Base-by-base conservation (phyloP, 257 asterid species). In the Petunia axillaris region DNA sequence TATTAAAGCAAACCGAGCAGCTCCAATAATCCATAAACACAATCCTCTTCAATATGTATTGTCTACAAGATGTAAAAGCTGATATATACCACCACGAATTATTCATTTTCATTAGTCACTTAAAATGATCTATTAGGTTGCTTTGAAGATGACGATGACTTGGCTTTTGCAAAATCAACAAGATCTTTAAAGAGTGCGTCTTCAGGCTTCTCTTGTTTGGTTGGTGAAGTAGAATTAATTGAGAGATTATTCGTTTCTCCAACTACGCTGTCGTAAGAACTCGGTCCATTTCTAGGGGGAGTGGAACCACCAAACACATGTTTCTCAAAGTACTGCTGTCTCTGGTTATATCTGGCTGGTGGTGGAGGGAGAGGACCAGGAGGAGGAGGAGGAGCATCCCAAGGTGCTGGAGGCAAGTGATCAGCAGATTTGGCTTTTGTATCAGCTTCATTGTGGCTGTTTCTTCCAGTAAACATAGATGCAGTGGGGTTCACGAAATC, bases 111-210 rank as follows among this genome's bases (percentile, higher is more conserved):
- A 55, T 70, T 62, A 79, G 66, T 53, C 77, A 58, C 85, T 87
- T 76, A 90, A 84, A 84, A 86, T 4, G 96, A 89, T 82, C 97
- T 88, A 57, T 91, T 89, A 7, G 95, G 85, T 84, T 43, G 80
- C 38, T 91, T 93, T 39, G 98, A 90, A 2, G 99, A 90, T 3
- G 99, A 90, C 1, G 97, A 91, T 15, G 98, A 89, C 92, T 95
- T 95, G 87, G 97, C 85, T 87, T 89, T 95, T 6, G 98, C 98
- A 78, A 93, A 95, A 86, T 95, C 98, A 5, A 93, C 91, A 87
- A 95, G 87, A 85, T 95, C 99, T 76, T 89, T 91, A 74, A 95
- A 95, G 43, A 95, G 97, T 3, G 92, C 96, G 10, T 95, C 99
- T 53, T 92, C 97, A 1, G 92, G 83, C 80, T 91, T 91, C 41